These are phyloP conservation scores for Strobilomyces confusus DNA, from an alignment of 768 basidiomycete genomes.

Conservation along the genomic window DNA sequence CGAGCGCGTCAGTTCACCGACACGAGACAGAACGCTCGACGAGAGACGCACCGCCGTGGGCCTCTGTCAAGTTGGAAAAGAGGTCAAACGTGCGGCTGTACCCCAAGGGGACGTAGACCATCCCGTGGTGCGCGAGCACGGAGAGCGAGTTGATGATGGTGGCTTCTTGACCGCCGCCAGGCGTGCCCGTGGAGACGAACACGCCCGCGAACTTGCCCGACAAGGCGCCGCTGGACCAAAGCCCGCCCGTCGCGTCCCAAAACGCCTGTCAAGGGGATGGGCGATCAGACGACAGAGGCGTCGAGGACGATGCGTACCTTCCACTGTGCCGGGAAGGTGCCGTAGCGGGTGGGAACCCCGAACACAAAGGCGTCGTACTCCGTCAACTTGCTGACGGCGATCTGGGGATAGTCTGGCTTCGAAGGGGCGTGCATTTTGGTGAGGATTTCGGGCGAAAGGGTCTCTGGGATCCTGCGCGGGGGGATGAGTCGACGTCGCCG, in stretches of 20 bases:
- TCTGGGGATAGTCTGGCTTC: constrained; percentile 53
- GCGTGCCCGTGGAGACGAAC: constrained; percentile 68
- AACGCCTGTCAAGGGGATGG: constrained; percentile 42
- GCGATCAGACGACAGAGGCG: background rate
- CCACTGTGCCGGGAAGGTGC: constrained; percentile 50
- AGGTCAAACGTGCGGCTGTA: constrained; percentile 46
- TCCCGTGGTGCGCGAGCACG: constrained; percentile 69
- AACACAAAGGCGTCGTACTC: constrained; percentile 39
- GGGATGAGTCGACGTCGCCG: background rate
- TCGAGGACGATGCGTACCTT: constrained; percentile 40
- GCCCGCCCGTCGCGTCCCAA: constrained; percentile 69
- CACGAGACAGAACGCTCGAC: background rate
- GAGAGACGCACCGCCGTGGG: constrained; percentile 52
- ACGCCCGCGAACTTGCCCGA: constrained; percentile 69
- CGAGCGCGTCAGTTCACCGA: background rate
- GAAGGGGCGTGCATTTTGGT: constrained; percentile 63
- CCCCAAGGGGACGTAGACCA: constrained; percentile 68
- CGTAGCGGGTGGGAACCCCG: constrained; percentile 45
- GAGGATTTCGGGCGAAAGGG: constrained; percentile 66
- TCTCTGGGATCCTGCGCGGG: constrained; percentile 64
- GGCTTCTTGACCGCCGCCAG: constrained; percentile 34
- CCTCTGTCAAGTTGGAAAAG: constrained; percentile 42
- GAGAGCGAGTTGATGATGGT: constrained; percentile 51
- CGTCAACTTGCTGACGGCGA: constrained; percentile 10
- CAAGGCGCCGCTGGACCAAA: constrained; percentile 59